Percentiles rank a stretch among this genome's conserved stretches.
phyloP scores from a whole-genome alignment of 768 basidiomycete genomes.

The Mycena galopus region DNA sequence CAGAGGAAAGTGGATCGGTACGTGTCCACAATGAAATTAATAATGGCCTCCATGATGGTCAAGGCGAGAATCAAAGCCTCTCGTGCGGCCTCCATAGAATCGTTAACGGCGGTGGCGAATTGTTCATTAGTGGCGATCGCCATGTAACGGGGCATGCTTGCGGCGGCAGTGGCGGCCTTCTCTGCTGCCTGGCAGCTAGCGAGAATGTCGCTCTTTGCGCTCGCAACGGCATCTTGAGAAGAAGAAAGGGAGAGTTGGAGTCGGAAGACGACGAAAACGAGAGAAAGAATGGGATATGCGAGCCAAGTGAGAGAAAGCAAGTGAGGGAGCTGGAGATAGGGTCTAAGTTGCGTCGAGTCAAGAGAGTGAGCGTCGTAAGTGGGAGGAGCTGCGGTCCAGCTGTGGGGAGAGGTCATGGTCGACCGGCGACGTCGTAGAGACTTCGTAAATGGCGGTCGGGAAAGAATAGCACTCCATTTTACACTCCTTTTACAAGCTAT shows the following conservation, averaged over 20 bases:
- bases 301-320: slow-evolving; percentile 92
- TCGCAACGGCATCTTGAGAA: slow-evolving; percentile 74
- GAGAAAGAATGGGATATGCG: slow-evolving; percentile 90
- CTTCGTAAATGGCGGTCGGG: slow-evolving; percentile 35
- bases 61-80: slow-evolving; percentile 79
- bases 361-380: slow-evolving; percentile 36
- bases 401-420: slow-evolving; percentile 41
- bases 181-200: slow-evolving; percentile 90
- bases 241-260: slow-evolving; percentile 80
- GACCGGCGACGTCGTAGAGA: slow-evolving; percentile 52
- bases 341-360: slow-evolving; percentile 61
- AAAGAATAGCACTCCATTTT: slow-evolving; percentile 18
- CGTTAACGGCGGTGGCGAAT: slow-evolving; percentile 84
- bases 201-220: slow-evolving; percentile 82
- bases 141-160: slow-evolving; percentile 91
- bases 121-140: slow-evolving; percentile 87
- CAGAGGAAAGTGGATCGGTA: slow-evolving; percentile 96
- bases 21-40: slow-evolving; percentile 92
- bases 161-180: slow-evolving; percentile 81
- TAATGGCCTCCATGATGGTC: slow-evolving; percentile 87
- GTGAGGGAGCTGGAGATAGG: slow-evolving; percentile 87
- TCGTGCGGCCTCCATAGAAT: slow-evolving; percentile 81
- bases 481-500: slow-evolving; percentile 9
- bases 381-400: slow-evolving; percentile 32
- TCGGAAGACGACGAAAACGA: slow-evolving; percentile 89